These are phyloP conservation scores for Fennellomyces sp. DNA, from an alignment of 371 early-diverging fungal species.

Conservation along the genomic window DNA sequence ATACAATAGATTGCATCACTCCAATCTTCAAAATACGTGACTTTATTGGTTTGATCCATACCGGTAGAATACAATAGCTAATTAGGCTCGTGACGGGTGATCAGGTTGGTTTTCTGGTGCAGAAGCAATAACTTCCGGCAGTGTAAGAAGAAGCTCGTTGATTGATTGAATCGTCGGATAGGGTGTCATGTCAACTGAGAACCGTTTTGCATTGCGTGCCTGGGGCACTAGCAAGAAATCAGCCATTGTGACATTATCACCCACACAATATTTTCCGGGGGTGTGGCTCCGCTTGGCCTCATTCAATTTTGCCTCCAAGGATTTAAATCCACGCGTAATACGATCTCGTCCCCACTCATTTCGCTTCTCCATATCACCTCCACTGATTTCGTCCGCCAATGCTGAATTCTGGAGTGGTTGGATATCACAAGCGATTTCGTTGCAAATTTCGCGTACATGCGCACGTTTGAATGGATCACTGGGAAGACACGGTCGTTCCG, in stretches of 20 bases:
- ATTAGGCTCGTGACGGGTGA: conserved; percentile 64
- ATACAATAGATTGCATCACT: too few species aligned
- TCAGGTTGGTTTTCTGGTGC: conserved; percentile 81
- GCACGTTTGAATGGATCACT: conserved; percentile 66
- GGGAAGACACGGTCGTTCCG: conserved; percentile 77
- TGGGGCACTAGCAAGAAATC: conserved; percentile 86
- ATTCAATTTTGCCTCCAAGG: not conserved
- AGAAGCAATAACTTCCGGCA: conserved; percentile 73
- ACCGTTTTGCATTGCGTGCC: conserved; percentile 77
- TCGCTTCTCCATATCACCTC: conserved; percentile 49
- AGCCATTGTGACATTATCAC: conserved; percentile 84
- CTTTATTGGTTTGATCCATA: too few species aligned
- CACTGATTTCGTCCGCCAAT: conserved; percentile 65
- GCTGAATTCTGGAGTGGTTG: conserved; percentile 89
- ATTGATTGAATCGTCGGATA: conserved; percentile 75
- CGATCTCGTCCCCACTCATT: conserved; percentile 67
- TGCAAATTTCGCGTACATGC: conserved; percentile 71
- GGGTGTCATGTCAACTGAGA: conserved; percentile 70
- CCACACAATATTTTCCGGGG: conserved; percentile 79
- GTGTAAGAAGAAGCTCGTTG: conserved; percentile 43
- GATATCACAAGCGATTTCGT: conserved; percentile 80
- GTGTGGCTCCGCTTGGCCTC: conserved; percentile 46
- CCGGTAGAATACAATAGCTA: too few species aligned
- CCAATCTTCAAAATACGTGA: too few species aligned
- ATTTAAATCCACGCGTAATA: conserved; percentile 64